These are phyloP conservation scores for Cystofilobasidium ferigula DNA, from an alignment of 768 basidiomycete species.

Conservation along the genomic window DNA sequence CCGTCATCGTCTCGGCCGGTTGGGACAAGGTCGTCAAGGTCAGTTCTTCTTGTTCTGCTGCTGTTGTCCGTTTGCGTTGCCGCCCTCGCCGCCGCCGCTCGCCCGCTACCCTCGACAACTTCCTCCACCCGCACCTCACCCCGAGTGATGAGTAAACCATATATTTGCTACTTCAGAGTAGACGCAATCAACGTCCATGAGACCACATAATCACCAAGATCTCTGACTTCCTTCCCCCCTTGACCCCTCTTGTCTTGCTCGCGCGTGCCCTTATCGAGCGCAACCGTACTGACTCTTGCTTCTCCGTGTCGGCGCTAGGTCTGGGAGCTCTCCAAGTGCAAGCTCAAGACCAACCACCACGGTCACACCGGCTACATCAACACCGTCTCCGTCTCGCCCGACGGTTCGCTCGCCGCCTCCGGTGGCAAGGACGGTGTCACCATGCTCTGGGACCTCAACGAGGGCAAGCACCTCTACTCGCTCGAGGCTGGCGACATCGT, in stretches of 20 bases:
- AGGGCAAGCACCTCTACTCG: slow-evolving; percentile 99
- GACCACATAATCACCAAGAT: slow-evolving; percentile 68
- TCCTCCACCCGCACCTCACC: slow-evolving; percentile 4
- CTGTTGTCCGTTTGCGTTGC: too few species aligned
- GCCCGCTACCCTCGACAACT: background rate
- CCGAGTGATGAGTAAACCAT: slow-evolving; percentile 44
- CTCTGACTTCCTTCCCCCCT: slow-evolving; percentile 52
- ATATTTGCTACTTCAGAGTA: slow-evolving; percentile 88
- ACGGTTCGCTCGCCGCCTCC: slow-evolving; percentile 95
- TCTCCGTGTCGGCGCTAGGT: slow-evolving; percentile 49
- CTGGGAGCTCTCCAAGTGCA: slow-evolving; percentile 99
- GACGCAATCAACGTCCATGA: slow-evolving; percentile 51
- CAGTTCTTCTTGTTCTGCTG: slow-evolving; percentile 34
- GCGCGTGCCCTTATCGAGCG: background rate
- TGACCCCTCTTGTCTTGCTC: background rate
- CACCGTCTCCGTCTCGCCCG: slow-evolving; percentile 94
- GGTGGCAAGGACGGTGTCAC: slow-evolving; percentile 99
- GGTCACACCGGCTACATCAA: slow-evolving; percentile 99
- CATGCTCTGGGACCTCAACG: slow-evolving; percentile 99
- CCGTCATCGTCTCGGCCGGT: slow-evolving; percentile 95
- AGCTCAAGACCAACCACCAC: slow-evolving; percentile 99
- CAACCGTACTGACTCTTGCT: slow-evolving; percentile 24
- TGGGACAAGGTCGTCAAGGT: slow-evolving; percentile 99
- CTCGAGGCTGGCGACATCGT: slow-evolving; percentile 96
- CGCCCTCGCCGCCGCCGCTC: slow-evolving; percentile 10